Evolutionary conservation across 2,329 filamentous ascomycete species (phyloP).

Genomic region (Hymenoscyphus fraxineus): DNA sequence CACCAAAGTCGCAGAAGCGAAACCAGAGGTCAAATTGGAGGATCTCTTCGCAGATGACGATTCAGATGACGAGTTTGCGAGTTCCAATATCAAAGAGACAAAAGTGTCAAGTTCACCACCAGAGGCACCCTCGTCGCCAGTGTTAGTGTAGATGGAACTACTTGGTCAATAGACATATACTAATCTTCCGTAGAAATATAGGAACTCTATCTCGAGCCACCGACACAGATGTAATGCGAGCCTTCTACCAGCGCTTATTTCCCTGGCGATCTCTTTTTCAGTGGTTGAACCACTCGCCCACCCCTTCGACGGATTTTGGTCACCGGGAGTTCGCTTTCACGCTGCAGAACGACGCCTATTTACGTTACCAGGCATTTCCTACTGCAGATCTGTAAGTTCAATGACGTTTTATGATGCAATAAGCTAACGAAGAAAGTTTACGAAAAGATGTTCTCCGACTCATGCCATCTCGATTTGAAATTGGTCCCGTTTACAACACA

Average conservation of each 20-base stretch:
- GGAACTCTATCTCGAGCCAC: constrained; percentile 47
- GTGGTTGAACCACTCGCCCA: constrained; percentile 93
- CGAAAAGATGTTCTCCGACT: constrained; percentile 87
- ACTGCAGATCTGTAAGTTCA: constrained; percentile 56
- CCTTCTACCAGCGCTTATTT: constrained; percentile 93
- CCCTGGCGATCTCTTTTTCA: constrained; percentile 94
- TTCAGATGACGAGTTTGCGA: constrained; percentile 60
- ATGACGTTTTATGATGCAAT: background rate
- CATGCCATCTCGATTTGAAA: constrained; percentile 93
- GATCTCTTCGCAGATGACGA: constrained; percentile 57
- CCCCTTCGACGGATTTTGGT: constrained; percentile 80
- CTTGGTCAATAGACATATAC: constrained; percentile 4
- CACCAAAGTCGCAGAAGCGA: constrained; percentile 27
- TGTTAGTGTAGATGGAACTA: constrained; percentile 35
- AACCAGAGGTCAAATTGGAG: constrained; percentile 52
- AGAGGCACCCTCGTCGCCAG: constrained; percentile 41
- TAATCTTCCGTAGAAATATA: constrained; percentile 31
- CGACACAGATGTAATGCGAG: constrained; percentile 82
- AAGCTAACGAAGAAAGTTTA: constrained; percentile 50
- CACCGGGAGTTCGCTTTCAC: constrained; percentile 97
- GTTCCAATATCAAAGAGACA: constrained; percentile 39
- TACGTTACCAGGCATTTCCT: constrained; percentile 81
- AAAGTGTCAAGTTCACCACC: constrained; percentile 44
- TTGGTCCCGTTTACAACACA: constrained; percentile 92
- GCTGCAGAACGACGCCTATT: constrained; percentile 84